Evolutionary conservation across 352 stramenopile species (phyloP).

Genomic region (Thraustochytrium striatum): DNA sequence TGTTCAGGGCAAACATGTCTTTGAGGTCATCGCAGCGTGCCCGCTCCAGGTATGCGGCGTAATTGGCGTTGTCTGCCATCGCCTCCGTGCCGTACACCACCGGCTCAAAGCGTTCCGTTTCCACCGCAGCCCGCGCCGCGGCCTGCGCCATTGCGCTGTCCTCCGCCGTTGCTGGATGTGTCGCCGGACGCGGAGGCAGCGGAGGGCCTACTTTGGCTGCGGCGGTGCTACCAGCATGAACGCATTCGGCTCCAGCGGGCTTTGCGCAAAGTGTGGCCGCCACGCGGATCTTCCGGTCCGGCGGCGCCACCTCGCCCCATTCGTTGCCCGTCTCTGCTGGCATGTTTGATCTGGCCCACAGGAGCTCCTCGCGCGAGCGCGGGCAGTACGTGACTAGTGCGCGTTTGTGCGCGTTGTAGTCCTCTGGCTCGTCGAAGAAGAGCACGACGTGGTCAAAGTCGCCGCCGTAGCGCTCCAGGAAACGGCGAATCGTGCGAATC

Average conservation of each 20-base stretch:
- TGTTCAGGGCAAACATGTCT: slow-evolving; percentile 61
- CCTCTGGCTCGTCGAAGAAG: slow-evolving; percentile 64
- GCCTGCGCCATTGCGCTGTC: slow-evolving; percentile 52
- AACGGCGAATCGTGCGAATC: slow-evolving; percentile 64
- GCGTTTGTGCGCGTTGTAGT: slow-evolving; percentile 62
- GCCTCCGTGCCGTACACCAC: slow-evolving; percentile 57
- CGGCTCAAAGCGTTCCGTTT: slow-evolving; percentile 30
- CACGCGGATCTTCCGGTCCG: slow-evolving; percentile 74
- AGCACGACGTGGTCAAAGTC: slow-evolving; percentile 67
- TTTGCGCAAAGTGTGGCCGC: too few relatives aligned
- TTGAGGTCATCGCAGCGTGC: slow-evolving; percentile 56
- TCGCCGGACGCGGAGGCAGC: slow-evolving; percentile 35
- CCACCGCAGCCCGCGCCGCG: slow-evolving; percentile 3
- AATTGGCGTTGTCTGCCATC: slow-evolving; percentile 58
- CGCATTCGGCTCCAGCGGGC: too few relatives aligned
- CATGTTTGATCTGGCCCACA: slow-evolving; percentile 43
- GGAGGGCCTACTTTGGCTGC: too few relatives aligned
- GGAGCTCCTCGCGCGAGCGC: slow-evolving; percentile 57
- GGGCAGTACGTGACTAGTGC: slow-evolving; percentile 72
- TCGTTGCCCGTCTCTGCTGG: slow-evolving; percentile 60
- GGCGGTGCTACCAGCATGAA: too few relatives aligned
- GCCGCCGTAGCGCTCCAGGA: slow-evolving; percentile 67
- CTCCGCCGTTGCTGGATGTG: slow-evolving; percentile 35
- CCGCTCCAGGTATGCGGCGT: slow-evolving; percentile 50
- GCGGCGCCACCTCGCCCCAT: slow-evolving; percentile 71